Conservation (phyloP, 805 yeast species). For the Starmerella cellae region DNA sequence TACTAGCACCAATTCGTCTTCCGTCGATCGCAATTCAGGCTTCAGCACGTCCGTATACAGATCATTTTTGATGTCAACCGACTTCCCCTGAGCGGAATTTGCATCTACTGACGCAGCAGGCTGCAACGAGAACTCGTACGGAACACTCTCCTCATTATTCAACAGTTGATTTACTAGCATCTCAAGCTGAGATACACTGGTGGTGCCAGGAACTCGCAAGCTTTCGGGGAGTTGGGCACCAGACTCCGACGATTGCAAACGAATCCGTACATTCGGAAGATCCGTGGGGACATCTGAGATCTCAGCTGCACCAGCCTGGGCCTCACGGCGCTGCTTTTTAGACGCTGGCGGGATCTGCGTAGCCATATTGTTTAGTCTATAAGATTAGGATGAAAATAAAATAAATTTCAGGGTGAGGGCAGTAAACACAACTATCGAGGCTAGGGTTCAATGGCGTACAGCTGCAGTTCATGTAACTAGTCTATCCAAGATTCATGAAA, state of each 20-base stretch:
- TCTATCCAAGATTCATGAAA: too few species aligned
- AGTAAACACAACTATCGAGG: too few species aligned
- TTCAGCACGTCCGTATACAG: conserved; percentile 68
- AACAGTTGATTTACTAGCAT: conserved; percentile 70
- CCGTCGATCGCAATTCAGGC: conserved; percentile 79
- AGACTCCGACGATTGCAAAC: conserved; percentile 85
- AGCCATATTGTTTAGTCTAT: conserved; percentile 48
- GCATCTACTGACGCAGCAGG: conserved; percentile 19
- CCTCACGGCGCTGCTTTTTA: conserved; percentile 65
- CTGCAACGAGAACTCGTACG: conserved; percentile 69
- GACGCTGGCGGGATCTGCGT: conserved; percentile 89
- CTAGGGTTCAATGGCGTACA: too few species aligned
- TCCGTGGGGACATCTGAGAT: conserved; percentile 61
- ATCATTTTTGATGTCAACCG: conserved; percentile 55
- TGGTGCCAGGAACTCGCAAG: conserved; percentile 80
- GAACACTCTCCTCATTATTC: conserved; percentile 62
- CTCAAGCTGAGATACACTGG: conserved; percentile 75
- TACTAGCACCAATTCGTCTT: conserved; percentile 79
- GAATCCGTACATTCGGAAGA: conserved; percentile 74
- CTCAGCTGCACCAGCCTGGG: conserved; percentile 29
- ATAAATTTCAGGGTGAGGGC: background rate
- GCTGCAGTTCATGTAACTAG: too few species aligned
- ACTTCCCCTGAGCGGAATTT: conserved; percentile 27
- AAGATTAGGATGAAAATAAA: too few species aligned
- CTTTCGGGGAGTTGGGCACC: conserved; percentile 78